Percentiles rank a stretch among this genome's conserved stretches.
These are phyloP conservation scores for Eucalyptus polyanthemos DNA, from an alignment of 345 rosid species.

Conservation along the genomic window DNA sequence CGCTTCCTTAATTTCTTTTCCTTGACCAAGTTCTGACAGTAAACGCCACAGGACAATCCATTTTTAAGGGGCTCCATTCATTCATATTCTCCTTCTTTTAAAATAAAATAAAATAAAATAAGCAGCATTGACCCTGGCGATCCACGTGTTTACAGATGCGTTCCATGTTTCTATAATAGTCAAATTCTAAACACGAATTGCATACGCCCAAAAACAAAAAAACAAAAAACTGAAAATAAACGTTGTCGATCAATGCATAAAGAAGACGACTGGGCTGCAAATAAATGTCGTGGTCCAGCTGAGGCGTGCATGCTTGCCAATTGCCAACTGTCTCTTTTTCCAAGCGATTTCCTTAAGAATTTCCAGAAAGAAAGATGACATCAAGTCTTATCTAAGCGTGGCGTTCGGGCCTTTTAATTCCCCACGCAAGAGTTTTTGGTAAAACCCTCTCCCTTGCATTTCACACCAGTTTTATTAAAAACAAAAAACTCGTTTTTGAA, in stretches of 20 bases:
- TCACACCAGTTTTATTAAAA: not conserved
- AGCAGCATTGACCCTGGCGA: not conserved
- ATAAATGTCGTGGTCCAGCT: not conserved
- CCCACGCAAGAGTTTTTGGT: not conserved
- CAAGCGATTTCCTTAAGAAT: not conserved
- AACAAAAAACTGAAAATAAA: too few species aligned
- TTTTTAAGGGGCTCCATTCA: not conserved
- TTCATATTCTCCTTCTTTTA: not conserved
- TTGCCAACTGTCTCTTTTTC: not conserved
- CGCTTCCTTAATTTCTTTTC: not conserved
- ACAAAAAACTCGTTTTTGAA: not conserved
- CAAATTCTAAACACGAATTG: not conserved
- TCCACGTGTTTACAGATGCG: not conserved
- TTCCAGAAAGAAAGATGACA: not conserved
- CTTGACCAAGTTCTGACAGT: not conserved
- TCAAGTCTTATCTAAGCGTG: not conserved
- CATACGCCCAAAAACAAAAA: not conserved
- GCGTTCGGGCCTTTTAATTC: not conserved
- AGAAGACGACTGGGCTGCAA: not conserved
- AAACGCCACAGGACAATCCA: not conserved
- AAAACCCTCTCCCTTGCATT: not conserved
- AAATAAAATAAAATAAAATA: not conserved
- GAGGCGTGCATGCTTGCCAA: not conserved
- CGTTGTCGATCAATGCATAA: too few species aligned
- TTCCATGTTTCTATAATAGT: not conserved